These are phyloP conservation scores for Cutaneotrichosporon spelunceum DNA, from an alignment of 1,284 basidiomycete genomes.

Conservation along the genomic window DNA sequence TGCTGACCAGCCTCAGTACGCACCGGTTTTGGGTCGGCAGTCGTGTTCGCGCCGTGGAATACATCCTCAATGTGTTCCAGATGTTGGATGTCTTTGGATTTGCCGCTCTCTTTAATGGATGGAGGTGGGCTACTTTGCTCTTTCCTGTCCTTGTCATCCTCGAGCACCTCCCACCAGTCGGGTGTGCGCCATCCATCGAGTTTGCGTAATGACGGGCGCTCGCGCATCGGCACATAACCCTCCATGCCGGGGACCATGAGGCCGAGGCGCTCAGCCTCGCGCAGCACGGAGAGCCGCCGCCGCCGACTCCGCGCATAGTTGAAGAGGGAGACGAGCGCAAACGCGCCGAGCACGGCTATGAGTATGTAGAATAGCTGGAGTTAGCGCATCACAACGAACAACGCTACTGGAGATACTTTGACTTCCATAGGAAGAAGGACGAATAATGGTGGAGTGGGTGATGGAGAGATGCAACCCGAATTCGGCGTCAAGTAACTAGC, in stretches of 20 bases:
- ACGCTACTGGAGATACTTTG: not conserved
- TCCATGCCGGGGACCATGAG: conserved; percentile 46
- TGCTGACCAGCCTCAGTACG: not conserved
- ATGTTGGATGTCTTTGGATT: not conserved
- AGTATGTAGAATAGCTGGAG: conserved; percentile 48
- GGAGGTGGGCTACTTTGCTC: not conserved
- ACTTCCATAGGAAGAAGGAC: not conserved
- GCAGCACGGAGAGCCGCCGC: conserved; percentile 33
- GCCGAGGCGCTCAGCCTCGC: conserved; percentile 43
- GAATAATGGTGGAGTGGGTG: not conserved
- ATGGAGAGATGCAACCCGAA: not conserved
- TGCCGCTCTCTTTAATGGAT: not conserved
- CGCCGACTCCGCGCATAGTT: conserved; percentile 39
- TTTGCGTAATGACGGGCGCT: conserved; percentile 27
- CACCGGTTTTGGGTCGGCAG: not conserved
- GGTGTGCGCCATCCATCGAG: conserved; percentile 36
- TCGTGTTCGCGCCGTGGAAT: not conserved
- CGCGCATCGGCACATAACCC: conserved; percentile 45
- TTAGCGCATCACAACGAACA: not conserved
- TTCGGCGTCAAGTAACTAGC: not conserved
- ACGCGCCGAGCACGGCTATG: conserved; percentile 44
- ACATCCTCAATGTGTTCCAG: not conserved
- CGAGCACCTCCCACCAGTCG: conserved; percentile 44
- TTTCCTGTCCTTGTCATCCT: not conserved
- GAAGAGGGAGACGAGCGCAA: conserved; percentile 41